These are phyloP conservation scores for Zychaea mexicana DNA, from an alignment of 371 early-diverging fungal genomes.

Conservation along the genomic window DNA sequence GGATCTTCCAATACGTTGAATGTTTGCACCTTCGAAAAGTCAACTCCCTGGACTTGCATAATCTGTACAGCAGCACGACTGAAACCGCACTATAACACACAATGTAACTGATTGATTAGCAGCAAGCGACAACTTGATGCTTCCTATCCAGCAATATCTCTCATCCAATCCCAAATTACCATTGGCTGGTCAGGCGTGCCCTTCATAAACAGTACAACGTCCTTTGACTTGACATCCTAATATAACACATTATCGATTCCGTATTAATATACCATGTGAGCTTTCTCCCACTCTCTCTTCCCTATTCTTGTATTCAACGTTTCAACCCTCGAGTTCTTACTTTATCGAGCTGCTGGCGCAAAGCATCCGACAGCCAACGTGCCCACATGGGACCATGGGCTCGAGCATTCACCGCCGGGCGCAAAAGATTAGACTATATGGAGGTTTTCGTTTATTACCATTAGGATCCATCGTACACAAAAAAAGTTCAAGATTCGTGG, in stretches of 20 bases:
- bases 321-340: conserved; percentile 20
- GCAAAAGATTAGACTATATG: conserved; percentile 36
- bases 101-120: no score
- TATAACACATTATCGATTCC: no score
- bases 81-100: conserved; percentile 82
- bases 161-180: conserved; percentile 36
- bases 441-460: background rate
- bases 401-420: conserved; percentile 35
- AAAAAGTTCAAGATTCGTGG: background rate
- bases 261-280: background rate
- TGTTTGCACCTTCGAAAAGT: conserved; percentile 67
- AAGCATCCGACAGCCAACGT: conserved; percentile 84
- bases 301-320: no score
- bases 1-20: conserved; percentile 91
- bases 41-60: conserved; percentile 84
- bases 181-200: conserved; percentile 89
- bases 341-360: conserved; percentile 69
- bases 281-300: background rate
- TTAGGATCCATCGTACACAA: background rate
- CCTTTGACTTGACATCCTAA: conserved; percentile 72
- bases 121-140: no score
- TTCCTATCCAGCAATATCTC: background rate
- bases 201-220: conserved; percentile 93
- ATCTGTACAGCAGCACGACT: conserved; percentile 91
- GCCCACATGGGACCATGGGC: conserved; percentile 32